A percentile compares a stretch with the other conserved stretches of the same genome.
Conservation (phyloP, 495 filamentous ascomycete species). For the Podospora didyma region DNA sequence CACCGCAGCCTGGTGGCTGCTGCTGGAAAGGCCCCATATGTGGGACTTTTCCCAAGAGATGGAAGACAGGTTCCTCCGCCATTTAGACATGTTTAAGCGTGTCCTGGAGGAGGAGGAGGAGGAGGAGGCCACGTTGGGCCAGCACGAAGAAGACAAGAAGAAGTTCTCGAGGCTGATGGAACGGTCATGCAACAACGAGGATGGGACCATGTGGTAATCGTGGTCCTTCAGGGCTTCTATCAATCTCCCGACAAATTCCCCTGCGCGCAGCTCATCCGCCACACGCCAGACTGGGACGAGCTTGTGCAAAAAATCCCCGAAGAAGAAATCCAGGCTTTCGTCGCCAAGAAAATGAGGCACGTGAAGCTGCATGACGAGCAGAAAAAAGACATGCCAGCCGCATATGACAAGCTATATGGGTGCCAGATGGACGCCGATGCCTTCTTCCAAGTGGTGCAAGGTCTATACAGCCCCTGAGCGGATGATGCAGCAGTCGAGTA, state of each 20-base stretch:
- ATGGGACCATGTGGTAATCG: neutral
- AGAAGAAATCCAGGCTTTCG: neutral
- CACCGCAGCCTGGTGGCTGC: neutral
- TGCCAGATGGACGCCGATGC: constrained; percentile 2
- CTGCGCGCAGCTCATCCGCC: neutral
- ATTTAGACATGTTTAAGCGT: neutral
- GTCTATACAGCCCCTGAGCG: neutral
- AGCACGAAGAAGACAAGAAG: neutral
- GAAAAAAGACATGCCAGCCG: neutral
- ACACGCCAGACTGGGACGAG: neutral
- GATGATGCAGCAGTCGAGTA: constrained; percentile 3
- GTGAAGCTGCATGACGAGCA: neutral
- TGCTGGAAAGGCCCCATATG: neutral
- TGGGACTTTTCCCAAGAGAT: neutral
- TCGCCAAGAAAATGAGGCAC: neutral
- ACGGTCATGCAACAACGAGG: neutral
- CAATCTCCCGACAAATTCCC: neutral
- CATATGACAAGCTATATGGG: neutral
- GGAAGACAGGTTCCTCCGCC: neutral
- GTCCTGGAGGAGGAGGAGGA: neutral
- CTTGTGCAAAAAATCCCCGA: neutral
- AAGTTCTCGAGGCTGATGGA: neutral
- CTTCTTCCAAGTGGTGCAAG: constrained; percentile 3
- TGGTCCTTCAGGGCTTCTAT: neutral
- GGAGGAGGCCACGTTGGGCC: neutral